phyloP scores from a whole-genome alignment of 192 early-diverging fungal genomes.

The Coemansia asiatica region DNA sequence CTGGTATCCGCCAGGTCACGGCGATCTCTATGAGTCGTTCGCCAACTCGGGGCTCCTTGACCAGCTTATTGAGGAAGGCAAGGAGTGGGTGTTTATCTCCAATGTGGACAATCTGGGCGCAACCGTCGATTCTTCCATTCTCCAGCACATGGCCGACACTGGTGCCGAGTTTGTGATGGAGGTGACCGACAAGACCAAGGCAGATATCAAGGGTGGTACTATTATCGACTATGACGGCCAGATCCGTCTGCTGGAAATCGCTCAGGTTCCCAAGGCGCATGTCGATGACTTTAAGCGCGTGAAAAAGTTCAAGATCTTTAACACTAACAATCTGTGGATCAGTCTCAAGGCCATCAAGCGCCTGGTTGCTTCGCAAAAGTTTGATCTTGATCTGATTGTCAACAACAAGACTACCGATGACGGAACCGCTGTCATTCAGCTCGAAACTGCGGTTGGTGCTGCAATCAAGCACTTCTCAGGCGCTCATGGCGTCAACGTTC shows the following conservation, averaged over 20 bases:
- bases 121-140: constrained; percentile 89
- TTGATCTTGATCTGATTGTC: constrained; percentile 93
- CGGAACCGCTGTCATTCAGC: constrained; percentile 95
- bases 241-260: constrained; percentile 94
- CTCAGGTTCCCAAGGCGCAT: constrained; percentile 96
- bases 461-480: constrained; percentile 96
- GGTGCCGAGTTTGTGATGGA: constrained; percentile 98
- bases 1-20: constrained; percentile 97
- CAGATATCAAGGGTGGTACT: constrained; percentile 99
- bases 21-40: constrained; percentile 95
- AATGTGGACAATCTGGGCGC: constrained; percentile 99
- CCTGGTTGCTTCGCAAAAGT: constrained; percentile 71
- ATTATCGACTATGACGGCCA: constrained; percentile 95
- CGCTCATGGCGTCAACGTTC: constrained; percentile 97
- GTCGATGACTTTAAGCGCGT: constrained; percentile 98
- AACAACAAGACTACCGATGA: constrained; percentile 93
- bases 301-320: constrained; percentile 99
- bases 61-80: constrained; percentile 87
- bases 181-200: constrained; percentile 99
- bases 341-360: constrained; percentile 84
- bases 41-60: constrained; percentile 93
- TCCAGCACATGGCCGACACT: constrained; percentile 85
- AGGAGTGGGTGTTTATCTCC: constrained; percentile 98
- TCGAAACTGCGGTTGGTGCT: constrained; percentile 98
- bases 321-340: constrained; percentile 94